Evolutionary conservation across 2,329 filamentous ascomycete genomes (phyloP).

Genomic region (Cordyceps cicadae): DNA sequence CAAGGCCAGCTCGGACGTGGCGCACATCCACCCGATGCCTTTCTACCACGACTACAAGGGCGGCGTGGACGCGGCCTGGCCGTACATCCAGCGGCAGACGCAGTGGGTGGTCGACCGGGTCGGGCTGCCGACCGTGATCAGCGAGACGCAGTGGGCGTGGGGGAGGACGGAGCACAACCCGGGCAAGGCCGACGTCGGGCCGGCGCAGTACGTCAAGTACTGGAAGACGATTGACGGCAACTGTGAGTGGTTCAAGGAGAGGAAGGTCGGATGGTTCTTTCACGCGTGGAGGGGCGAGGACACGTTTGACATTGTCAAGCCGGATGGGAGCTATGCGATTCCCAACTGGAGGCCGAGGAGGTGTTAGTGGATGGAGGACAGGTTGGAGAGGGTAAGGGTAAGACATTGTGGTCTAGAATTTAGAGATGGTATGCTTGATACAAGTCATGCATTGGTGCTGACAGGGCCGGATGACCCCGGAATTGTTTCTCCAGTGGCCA

Average conservation of each 20-base stretch:
- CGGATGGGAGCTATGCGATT: constrained; percentile 15
- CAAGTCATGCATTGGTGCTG: no score
- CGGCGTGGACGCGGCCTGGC: constrained; percentile 12
- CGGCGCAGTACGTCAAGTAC: constrained; percentile 13
- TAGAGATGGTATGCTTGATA: not conserved
- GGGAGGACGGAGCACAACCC: constrained; percentile 14
- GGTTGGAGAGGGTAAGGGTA: no score
- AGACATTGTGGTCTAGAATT: no score
- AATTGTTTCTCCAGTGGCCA: not conserved
- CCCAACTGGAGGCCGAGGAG: constrained; percentile 15
- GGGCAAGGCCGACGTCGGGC: constrained; percentile 14
- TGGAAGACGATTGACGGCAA: constrained; percentile 17
- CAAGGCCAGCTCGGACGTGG: constrained; percentile 15
- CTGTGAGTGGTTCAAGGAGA: constrained; percentile 15
- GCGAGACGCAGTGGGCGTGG: constrained; percentile 17
- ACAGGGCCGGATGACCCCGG: no score
- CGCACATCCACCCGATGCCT: constrained; percentile 18
- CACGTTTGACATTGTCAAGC: constrained; percentile 15
- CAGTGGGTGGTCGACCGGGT: constrained; percentile 14
- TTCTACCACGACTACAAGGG: constrained; percentile 15
- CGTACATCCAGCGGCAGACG: constrained; percentile 15
- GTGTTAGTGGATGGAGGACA: no score
- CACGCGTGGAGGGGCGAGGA: constrained; percentile 16
- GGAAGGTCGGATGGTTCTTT: constrained; percentile 16
- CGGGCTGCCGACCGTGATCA: constrained; percentile 15